Percentiles rank a stretch among this genome's conserved stretches.
These are phyloP conservation scores for Zygotorulaspora danielsina DNA, from an alignment of 805 yeast species.

Conservation along the genomic window DNA sequence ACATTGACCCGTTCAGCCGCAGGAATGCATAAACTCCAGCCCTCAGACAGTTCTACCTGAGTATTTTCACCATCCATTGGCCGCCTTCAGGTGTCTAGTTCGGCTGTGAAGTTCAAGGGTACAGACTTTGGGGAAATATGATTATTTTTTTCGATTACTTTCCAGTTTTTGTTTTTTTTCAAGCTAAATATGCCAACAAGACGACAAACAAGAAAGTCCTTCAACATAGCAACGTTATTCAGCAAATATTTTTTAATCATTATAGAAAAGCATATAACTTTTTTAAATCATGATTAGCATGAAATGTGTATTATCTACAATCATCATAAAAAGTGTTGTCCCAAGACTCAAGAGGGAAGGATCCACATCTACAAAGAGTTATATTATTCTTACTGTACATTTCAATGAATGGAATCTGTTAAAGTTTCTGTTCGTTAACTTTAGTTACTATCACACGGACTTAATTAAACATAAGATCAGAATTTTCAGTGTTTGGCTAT, in stretches of 20 bases:
- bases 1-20: conserved; percentile 43
- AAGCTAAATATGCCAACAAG: too few relatives aligned
- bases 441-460: too few relatives aligned
- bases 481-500: conserved; percentile 41
- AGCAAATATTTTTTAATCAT: conserved; percentile 10
- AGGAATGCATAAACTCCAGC: conserved; percentile 3
- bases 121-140: too few relatives aligned
- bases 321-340: conserved; percentile 9
- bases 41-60: background rate
- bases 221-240: conserved; percentile 1
- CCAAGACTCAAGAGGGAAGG: conserved; percentile 3
- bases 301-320: conserved; percentile 22
- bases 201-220: background rate
- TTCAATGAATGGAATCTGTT: conserved; percentile 3
- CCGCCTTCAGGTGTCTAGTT: background rate
- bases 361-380: too few relatives aligned
- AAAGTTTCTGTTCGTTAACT: too few relatives aligned
- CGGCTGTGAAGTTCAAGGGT: background rate
- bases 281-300: conserved; percentile 36
- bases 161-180: too few relatives aligned
- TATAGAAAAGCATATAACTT: conserved; percentile 1
- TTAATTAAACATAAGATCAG: conserved; percentile 26
- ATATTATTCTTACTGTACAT: too few relatives aligned
- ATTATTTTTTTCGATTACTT: too few relatives aligned
- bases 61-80: conserved; percentile 7